These are phyloP conservation scores for Podospora fimiseda DNA, from an alignment of 495 filamentous ascomycete genomes.

Conservation along the genomic window DNA sequence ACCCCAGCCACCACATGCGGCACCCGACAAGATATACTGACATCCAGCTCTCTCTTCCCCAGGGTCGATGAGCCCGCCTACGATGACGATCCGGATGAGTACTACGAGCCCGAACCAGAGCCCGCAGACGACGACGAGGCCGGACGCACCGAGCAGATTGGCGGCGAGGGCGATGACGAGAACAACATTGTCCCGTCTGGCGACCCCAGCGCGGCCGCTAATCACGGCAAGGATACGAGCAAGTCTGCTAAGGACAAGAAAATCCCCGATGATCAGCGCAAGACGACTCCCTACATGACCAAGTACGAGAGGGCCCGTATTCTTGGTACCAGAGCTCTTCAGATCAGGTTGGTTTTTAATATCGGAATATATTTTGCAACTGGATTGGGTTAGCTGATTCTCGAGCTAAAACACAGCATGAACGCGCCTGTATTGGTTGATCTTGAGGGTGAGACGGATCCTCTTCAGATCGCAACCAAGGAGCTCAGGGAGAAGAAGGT, in stretches of 20 bases:
- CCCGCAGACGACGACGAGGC: conserved; percentile 53
- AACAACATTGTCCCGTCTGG: conserved; percentile 55
- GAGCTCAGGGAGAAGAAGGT: conserved; percentile 98
- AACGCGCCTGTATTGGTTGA: conserved; percentile 97
- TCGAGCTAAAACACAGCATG: conserved; percentile 55
- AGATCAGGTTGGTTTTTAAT: conserved; percentile 85
- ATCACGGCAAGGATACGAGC: conserved; percentile 39
- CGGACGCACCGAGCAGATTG: conserved; percentile 28
- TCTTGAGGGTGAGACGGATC: conserved; percentile 95
- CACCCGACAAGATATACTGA: conserved; percentile 8
- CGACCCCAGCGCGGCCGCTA: conserved; percentile 65
- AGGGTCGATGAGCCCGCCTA: conserved; percentile 49
- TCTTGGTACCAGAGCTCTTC: conserved; percentile 83
- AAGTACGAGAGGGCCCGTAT: conserved; percentile 96
- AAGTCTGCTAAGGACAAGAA: conserved; percentile 76
- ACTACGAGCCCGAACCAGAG: conserved; percentile 58
- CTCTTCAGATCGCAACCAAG: conserved; percentile 93
- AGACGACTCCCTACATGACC: conserved; percentile 97
- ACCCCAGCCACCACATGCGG: neutral
- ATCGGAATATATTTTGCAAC: no score
- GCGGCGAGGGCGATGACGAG: conserved; percentile 37
- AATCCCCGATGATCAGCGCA: conserved; percentile 79
- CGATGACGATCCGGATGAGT: conserved; percentile 50
- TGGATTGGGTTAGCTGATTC: neutral
- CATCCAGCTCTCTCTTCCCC: neutral